These are phyloP conservation scores for Beta macrorhiza DNA, from an alignment of 179 eudicot genomes.

Conservation along the genomic window DNA sequence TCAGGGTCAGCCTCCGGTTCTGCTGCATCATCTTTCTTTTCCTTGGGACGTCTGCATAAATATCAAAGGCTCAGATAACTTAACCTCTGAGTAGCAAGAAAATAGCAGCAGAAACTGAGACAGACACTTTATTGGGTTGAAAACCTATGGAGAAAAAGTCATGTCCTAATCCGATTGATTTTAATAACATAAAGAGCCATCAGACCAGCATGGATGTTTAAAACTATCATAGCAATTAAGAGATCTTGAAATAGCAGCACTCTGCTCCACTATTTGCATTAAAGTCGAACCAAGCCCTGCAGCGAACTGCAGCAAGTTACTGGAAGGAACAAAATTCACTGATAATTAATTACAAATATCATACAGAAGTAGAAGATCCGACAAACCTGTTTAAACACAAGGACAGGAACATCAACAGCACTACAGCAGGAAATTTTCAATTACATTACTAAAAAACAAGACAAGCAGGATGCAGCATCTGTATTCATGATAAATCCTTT, in stretches of 20 bases:
- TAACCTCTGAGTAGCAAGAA: not conserved
- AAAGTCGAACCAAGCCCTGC: slow-evolving; percentile 54
- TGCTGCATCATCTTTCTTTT: slow-evolving; percentile 63
- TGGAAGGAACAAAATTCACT: slow-evolving; percentile 24
- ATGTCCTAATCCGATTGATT: slow-evolving; percentile 21
- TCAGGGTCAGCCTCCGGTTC: slow-evolving; percentile 86
- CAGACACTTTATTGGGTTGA: slow-evolving; percentile 19
- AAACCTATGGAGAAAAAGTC: slow-evolving; percentile 14
- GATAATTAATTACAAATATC: slow-evolving; percentile 20
- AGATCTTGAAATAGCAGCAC: slow-evolving; percentile 43
- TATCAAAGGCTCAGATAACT: slow-evolving; percentile 18
- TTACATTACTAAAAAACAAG: not conserved
- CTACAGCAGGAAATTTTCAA: not conserved
- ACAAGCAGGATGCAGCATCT: slow-evolving; percentile 13
- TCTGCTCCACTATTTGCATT: slow-evolving; percentile 50
- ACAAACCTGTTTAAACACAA: slow-evolving; percentile 47
- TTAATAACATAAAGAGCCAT: slow-evolving; percentile 9
- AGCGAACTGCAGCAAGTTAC: slow-evolving; percentile 44
- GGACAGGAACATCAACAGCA: slow-evolving; percentile 14
- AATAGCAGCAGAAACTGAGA: slow-evolving; percentile 1
- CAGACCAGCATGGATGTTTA: slow-evolving; percentile 26
- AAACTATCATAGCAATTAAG: slow-evolving; percentile 28
- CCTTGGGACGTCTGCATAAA: slow-evolving; percentile 61
- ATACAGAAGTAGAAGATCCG: slow-evolving; percentile 15
- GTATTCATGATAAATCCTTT: not conserved